Evolutionary conservation across 2,329 filamentous ascomycete genomes (phyloP), one percentile per base, ranked within the genome.

Genomic region (Colletotrichum cordylinicola): DNA sequence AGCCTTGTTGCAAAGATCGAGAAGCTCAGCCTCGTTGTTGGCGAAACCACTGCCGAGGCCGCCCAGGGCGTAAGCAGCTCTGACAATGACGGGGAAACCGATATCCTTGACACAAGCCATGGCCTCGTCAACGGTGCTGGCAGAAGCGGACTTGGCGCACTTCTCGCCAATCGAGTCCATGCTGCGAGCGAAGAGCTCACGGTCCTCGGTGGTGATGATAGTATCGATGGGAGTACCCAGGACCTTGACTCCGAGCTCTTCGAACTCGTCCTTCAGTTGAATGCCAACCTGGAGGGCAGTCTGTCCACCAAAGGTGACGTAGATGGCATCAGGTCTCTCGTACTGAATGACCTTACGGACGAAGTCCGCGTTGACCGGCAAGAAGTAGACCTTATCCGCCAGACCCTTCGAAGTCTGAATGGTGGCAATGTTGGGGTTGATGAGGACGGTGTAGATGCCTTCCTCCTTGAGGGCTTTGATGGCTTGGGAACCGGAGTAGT

Each of bases 121-220:
- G 29, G 96, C 96, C 87, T 99, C 97, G 31, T 98, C 94, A 18
- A 98, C 89, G 79, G 91, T 97, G 85, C 91, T 96, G 66, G 96
- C 97, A 48, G 97, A 98, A 21, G 96, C 96, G 31, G 97, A 98
- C 87, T 98, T 98, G 83, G 97, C 97, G 82, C 96, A 98, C 86
- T 98, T 98, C 87, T 98, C 97, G 77, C 95, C 95, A 82, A 99
- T 98, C 0, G 96, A 97, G 82, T 98, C 96, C 96, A 99, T 98
- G 88, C 95, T 98, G 78, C 96, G 94, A 69, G 97, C 97, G 82
- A 99, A 99, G 56, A 98, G 91, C 87, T 99, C 97, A 84, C 97
- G 94, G 82, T 99, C 97, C 86, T 99, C 97, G 1, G 97, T 99
- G 27, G 96, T 98, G 86, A 98, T 98, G 86, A 99, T 98, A 64